Base-by-base conservation (phyloP, 2,329 filamentous ascomycete genomes). In the Clonostachys chloroleuca region DNA sequence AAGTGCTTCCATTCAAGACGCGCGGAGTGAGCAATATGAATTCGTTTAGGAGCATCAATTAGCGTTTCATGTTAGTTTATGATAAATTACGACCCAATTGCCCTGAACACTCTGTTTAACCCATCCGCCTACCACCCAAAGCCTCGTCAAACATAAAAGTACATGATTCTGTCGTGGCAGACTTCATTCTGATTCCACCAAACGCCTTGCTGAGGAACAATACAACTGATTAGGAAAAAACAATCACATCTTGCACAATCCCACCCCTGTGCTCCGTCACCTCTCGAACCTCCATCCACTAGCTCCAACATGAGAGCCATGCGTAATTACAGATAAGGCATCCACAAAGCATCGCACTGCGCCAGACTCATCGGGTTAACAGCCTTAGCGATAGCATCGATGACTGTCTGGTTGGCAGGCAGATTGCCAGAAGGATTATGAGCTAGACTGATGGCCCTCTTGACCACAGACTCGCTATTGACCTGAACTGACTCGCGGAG, bases 321-420 rank as follows among this genome's bases (percentile, higher is more conserved):
- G 9, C 8, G 9, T 30, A 30, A 34, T 68, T 75, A 97, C 61
- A 97, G 72, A 73, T 95, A 99, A 20, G 90, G 86, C 92, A 97
- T 97, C 91, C 94, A 99, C 57, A 99, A 72, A 49, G 92, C 84
- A 74, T 99, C 94, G 60, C 88, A 92, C 67, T 89, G 81, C 41
- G 87, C 86, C 67, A 99, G 67, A 64, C 94, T 91, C 72, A 89
- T 84, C 2, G 94, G 94, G 68, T 96, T 95, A 14, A 95, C 92
- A 2, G 92, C 91, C 70, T 86, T 87, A n/a, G 88, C 88, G 52
- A 99, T 87, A 52, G 95, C 70, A 68, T 99, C 94, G 60, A 99
- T 92, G 33, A 96, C 90, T 39, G 92, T 97, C 76, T 99, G 94
- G 66, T 95, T 96, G 20, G 92, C 92, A 7, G 94, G 94, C 56